A percentile compares a stretch with the other conserved stretches of the same genome.
Conservation (phyloP, 495 filamentous ascomycete genomes). For the Recurvomyces mirabilis region DNA sequence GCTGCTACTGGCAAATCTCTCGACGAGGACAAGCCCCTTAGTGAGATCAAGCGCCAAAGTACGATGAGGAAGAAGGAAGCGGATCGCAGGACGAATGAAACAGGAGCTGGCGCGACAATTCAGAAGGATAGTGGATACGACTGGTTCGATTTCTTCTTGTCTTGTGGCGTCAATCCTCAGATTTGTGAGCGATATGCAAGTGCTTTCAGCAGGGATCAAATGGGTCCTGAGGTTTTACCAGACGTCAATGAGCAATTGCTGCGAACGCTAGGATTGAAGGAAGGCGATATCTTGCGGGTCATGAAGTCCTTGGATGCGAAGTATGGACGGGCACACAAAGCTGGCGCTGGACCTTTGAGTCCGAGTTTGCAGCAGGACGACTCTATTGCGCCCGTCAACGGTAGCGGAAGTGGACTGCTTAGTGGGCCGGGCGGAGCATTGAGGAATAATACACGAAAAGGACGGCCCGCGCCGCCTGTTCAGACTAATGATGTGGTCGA, state of each 20-base stretch:
- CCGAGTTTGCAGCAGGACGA: constrained; percentile 25
- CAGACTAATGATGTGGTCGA: constrained; percentile 80
- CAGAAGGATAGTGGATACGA: constrained; percentile 63
- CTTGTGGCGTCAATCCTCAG: constrained; percentile 78
- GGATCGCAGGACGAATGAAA: constrained; percentile 6
- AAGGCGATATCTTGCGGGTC: constrained; percentile 91
- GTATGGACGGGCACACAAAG: constrained; percentile 58
- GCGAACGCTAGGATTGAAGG: constrained; percentile 77
- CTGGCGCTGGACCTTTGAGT: constrained; percentile 38
- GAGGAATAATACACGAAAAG: constrained; percentile 89
- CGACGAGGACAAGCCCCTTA: constrained; percentile 92
- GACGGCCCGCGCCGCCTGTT: constrained; percentile 71
- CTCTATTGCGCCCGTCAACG: constrained; percentile 27
- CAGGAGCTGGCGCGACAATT: constrained; percentile 39
- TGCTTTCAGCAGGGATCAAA: constrained; percentile 78
- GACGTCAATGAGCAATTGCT: constrained; percentile 76
- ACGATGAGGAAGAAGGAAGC: constrained; percentile 28
- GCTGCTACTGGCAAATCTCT: constrained; percentile 71
- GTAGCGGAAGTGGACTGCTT: constrained; percentile 59
- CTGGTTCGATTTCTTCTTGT: constrained; percentile 98
- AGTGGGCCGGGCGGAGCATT: constrained; percentile 80
- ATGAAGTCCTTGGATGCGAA: constrained; percentile 82
- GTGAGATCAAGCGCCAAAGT: constrained; percentile 52
- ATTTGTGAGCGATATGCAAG: constrained; percentile 89
- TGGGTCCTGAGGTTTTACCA: constrained; percentile 83